These are phyloP conservation scores for Ustilago bromivora DNA, from an alignment of 1,284 basidiomycete genomes.

Conservation along the genomic window DNA sequence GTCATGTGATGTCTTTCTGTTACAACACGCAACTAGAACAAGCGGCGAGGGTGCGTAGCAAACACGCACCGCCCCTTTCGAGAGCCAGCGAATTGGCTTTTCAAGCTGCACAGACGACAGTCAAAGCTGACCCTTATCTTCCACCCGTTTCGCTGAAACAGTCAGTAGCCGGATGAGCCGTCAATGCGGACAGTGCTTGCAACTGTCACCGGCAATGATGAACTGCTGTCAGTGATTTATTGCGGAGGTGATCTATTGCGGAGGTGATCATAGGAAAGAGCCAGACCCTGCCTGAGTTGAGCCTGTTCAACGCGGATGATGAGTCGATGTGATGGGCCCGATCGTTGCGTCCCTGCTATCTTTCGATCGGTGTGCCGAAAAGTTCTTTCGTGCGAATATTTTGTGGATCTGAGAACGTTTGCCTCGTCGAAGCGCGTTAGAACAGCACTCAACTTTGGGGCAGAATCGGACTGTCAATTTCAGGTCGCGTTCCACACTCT, in stretches of 20 bases:
- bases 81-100: neutral
- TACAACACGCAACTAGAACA: neutral
- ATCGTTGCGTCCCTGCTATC: neutral
- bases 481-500: neutral
- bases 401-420: slow-evolving; percentile 12
- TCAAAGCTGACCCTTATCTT: neutral
- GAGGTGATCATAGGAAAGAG: slow-evolving; percentile 40
- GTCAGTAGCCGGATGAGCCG: neutral
- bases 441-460: slow-evolving; percentile 42
- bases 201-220: neutral
- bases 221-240: slow-evolving; percentile 4
- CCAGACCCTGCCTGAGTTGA: slow-evolving; percentile 35
- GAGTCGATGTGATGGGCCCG: slow-evolving; percentile 1
- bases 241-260: slow-evolving; percentile 44
- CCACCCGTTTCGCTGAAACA: neutral
- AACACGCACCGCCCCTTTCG: neutral
- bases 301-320: slow-evolving; percentile 12
- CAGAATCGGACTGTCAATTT: slow-evolving; percentile 29
- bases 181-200: neutral
- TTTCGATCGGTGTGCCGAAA: neutral
- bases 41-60: neutral
- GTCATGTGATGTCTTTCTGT: slow-evolving; percentile 1
- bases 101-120: neutral
- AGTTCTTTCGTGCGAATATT: slow-evolving; percentile 6
- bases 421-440: slow-evolving; percentile 14